These are phyloP conservation scores for carrot (Daucus carota) DNA, from an alignment of 129 eudicot species.

Conservation along the genomic window DNA sequence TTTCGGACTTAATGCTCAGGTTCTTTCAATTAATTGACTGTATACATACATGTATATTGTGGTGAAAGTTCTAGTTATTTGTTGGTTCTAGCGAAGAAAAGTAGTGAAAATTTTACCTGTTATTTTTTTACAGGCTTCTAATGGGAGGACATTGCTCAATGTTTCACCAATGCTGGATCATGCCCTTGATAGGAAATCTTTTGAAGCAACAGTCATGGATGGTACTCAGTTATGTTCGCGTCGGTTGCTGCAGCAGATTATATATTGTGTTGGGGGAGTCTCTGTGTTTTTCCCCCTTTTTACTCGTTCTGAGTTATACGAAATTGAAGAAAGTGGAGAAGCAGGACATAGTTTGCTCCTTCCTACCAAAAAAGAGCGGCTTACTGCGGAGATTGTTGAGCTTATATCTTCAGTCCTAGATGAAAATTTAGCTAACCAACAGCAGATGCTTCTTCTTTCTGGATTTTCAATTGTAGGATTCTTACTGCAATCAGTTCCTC, in stretches of 20 bases:
- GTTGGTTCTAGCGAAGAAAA: background rate
- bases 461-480: constrained; percentile 89
- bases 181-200: constrained; percentile 48
- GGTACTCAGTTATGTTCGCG: constrained; percentile 98
- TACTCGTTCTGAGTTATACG: constrained; percentile 62
- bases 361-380: constrained; percentile 68
- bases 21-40: constrained; percentile 11
- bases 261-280: constrained; percentile 96
- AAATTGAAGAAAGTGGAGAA: constrained; percentile 34
- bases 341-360: constrained; percentile 43
- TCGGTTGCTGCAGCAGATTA: constrained; percentile 76
- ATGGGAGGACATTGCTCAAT: constrained; percentile 67
- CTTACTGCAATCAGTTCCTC: constrained; percentile 68
- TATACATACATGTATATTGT: background rate
- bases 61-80: background rate
- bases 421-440: constrained; percentile 91
- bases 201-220: constrained; percentile 69
- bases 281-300: constrained; percentile 96
- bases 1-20: constrained; percentile 98
- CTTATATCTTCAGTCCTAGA: constrained; percentile 88
- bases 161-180: constrained; percentile 72
- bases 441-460: constrained; percentile 90
- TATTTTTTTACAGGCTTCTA: constrained; percentile 66
- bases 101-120: background rate
- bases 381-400: constrained; percentile 86